A percentile compares a stretch with the other conserved stretches of the same genome.
phyloP scores from a whole-genome alignment of 2,329 filamentous ascomycete genomes.

The Teratosphaeria zuluensis region DNA sequence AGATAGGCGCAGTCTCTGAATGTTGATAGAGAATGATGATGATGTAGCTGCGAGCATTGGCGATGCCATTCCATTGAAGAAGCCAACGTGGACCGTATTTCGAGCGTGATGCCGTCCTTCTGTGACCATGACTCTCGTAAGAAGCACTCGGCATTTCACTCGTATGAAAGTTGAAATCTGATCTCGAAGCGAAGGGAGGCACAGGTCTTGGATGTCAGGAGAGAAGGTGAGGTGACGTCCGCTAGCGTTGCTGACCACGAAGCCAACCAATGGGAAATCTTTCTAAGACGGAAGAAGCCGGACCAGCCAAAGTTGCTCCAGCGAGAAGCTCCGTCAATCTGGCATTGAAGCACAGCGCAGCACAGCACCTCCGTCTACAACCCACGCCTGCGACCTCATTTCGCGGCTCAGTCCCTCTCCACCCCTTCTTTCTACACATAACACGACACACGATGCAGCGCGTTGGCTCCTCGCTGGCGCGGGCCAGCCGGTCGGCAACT shows the following conservation, averaged over 20 bases:
- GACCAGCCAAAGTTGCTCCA: neutral
- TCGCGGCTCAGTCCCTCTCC: neutral
- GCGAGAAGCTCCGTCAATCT: neutral
- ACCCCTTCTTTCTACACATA: neutral
- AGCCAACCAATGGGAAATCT: neutral
- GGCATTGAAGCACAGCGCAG: neutral
- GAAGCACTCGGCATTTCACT: too few relatives aligned
- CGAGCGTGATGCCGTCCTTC: too few relatives aligned
- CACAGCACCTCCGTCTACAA: neutral
- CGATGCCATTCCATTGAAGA: too few relatives aligned
- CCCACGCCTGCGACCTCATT: neutral
- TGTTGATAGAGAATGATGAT: too few relatives aligned
- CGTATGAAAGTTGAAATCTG: too few relatives aligned
- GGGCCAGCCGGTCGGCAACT: neutral
- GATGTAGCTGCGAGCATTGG: too few relatives aligned
- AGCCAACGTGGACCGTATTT: too few relatives aligned
- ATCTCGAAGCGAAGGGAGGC: neutral
- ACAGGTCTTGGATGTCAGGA: neutral
- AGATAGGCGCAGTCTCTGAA: too few relatives aligned
- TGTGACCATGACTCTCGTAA: too few relatives aligned
- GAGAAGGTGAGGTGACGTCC: neutral
- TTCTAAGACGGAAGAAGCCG: neutral
- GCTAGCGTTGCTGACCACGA: neutral
- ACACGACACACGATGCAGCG: neutral
- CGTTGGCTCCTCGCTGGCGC: neutral